Evolutionary conservation across 768 basidiomycete genomes (phyloP), one percentile per base, ranked within the genome.

Genomic region (Psilocybe subaeruginosa): DNA sequence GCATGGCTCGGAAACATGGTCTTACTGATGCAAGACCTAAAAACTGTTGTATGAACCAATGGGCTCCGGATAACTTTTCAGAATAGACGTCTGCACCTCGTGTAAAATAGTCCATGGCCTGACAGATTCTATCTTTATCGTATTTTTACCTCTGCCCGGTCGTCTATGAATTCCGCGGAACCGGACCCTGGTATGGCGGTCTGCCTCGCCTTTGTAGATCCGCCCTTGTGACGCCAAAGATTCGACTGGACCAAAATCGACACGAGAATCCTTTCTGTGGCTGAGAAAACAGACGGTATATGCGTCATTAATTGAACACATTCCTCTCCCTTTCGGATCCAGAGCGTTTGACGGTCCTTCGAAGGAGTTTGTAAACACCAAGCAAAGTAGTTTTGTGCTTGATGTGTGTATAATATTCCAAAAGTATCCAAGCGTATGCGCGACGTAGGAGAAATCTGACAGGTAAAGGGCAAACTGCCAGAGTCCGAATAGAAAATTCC

Each of bases 1-100:
- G 67, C 88, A 89, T 31, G 83, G 66, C 17, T 74, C 74, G 7
- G 85, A 43, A n/a, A 43, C 41, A 43, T n/a, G 85, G 59, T 89
- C 86, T 68, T 85, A 87, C 65, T 84, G 82, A 52, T 88, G 75
- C 50, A 88, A 82, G 60, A 71, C 71, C 78, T 84, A 33, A 58
- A 45, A 27, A 49, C 48, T n/a, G 49, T 19, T 47, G 33, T 39
- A 43, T 66, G 37, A 59, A 59, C 54, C 37, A 39, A 43, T 39
- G n/a, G 50, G 17, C 51, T 37, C 33, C 9, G 56, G 41, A 35
- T 35, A 27, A 11, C 29, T 55, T 50, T 60, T 27, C 17, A 43
- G 14, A 37, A 33, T 7, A 23, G 49, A 53, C 31, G 33, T 17
- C 29, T 63, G 56, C 54, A 69, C 68, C 61, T 72, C 68, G 39